Conservation (phyloP, 768 basidiomycete genomes). For the Brasilioporus rufonigricans region DNA sequence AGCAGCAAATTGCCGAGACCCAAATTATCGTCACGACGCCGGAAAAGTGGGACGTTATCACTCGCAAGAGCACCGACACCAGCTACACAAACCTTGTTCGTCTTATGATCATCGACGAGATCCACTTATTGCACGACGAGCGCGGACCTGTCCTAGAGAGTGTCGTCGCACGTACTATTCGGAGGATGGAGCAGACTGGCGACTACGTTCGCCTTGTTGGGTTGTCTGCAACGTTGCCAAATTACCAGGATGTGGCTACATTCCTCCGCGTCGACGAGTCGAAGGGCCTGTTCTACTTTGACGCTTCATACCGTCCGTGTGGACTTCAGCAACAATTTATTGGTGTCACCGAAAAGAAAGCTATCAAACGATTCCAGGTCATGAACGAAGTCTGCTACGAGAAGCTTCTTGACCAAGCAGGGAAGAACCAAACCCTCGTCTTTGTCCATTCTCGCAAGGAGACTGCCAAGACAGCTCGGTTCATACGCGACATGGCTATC, state of each 20-base stretch:
- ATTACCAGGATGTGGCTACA: constrained; percentile 95
- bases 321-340: constrained; percentile 96
- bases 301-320: constrained; percentile 91
- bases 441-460: constrained; percentile 99
- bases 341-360: constrained; percentile 98
- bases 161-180: constrained; percentile 84
- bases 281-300: constrained; percentile 96
- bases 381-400: constrained; percentile 99
- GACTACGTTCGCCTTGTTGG: constrained; percentile 95
- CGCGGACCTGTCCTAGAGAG: constrained; percentile 96
- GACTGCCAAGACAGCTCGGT: constrained; percentile 94
- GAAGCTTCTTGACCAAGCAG: constrained; percentile 90
- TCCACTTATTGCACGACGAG: constrained; percentile 95
- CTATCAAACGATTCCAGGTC: constrained; percentile 96
- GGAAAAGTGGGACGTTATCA: constrained; percentile 99
- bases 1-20: constrained; percentile 93
- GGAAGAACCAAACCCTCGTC: constrained; percentile 89
- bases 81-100: constrained; percentile 96
- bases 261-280: constrained; percentile 93
- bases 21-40: constrained; percentile 99
- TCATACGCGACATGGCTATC: constrained; percentile 91
- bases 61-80: constrained; percentile 94
- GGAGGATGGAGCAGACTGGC: constrained; percentile 90
- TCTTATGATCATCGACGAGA: constrained; percentile 97
- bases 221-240: constrained; percentile 95